These are phyloP conservation scores for Sugiyamaella lignohabitans DNA, from an alignment of 805 yeast species.

Conservation along the genomic window DNA sequence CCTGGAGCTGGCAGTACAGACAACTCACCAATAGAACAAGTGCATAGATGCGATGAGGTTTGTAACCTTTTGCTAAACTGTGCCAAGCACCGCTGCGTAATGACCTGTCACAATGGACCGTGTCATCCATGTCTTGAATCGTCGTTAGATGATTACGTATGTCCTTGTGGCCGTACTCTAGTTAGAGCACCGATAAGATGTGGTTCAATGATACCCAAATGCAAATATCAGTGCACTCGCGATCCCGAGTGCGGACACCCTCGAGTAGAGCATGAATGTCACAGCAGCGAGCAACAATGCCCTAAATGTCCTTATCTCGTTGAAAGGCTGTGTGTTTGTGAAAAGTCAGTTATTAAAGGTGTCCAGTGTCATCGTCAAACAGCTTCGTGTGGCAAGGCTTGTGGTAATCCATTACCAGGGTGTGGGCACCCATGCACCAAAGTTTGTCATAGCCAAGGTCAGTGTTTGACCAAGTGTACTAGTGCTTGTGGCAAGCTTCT, in stretches of 20 bases:
- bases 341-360: conserved; percentile 47
- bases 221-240: conserved; percentile 60
- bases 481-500: conserved; percentile 49
- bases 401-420: conserved; percentile 42
- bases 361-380: conserved; percentile 62
- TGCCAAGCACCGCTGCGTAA: conserved; percentile 60
- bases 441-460: conserved; percentile 52
- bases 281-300: conserved; percentile 55
- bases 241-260: conserved; percentile 61
- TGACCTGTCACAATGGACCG: conserved; percentile 71
- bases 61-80: conserved; percentile 60
- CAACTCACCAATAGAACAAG: conserved; percentile 54
- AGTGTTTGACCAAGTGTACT: conserved; percentile 56
- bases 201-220: conserved; percentile 61
- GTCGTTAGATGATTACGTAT: conserved; percentile 67
- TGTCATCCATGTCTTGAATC: conserved; percentile 79
- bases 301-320: conserved; percentile 63
- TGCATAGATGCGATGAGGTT: conserved; percentile 61
- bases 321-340: conserved; percentile 57
- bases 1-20: conserved; percentile 31
- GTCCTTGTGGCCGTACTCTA: conserved; percentile 75
- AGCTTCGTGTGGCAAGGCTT: conserved; percentile 63
- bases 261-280: conserved; percentile 65
- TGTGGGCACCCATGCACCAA: conserved; percentile 52
- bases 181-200: conserved; percentile 80